Evolutionary conservation across 192 early-diverging fungal genomes (phyloP).

Genomic region (Phycomyces nitens): DNA sequence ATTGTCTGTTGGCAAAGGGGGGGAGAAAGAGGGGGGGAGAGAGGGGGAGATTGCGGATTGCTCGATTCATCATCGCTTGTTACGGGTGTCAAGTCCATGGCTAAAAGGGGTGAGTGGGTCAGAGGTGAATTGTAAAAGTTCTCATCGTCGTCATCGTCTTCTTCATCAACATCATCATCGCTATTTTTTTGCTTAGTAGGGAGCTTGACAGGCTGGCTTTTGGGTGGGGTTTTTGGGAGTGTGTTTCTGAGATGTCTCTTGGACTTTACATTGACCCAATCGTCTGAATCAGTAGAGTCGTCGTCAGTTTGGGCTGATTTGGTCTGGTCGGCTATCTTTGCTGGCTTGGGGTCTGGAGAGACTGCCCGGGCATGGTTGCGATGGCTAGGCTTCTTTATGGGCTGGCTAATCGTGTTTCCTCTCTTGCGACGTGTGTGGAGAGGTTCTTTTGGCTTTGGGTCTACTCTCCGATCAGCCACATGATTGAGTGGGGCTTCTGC

Average conservation of each 20-base stretch:
- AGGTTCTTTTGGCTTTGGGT: not conserved
- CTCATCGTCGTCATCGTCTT: not conserved
- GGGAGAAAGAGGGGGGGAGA: not conserved
- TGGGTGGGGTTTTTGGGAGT: too few relatives aligned
- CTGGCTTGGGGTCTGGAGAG: not conserved
- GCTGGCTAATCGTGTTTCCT: not conserved
- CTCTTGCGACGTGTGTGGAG: not conserved
- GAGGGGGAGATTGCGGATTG: not conserved
- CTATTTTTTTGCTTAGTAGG: not conserved
- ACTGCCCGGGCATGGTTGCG: not conserved
- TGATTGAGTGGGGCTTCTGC: not conserved
- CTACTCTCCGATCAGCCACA: conserved; percentile 1
- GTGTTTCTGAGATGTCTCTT: too few relatives aligned
- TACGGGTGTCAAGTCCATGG: conserved; percentile 9
- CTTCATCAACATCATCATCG: not conserved
- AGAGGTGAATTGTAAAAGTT: not conserved
- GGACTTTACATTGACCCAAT: too few relatives aligned
- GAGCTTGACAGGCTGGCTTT: too few relatives aligned
- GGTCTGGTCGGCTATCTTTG: not conserved
- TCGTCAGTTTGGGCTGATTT: too few relatives aligned
- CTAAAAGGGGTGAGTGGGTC: not conserved
- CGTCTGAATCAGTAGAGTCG: too few relatives aligned
- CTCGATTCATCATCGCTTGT: conserved; percentile 19
- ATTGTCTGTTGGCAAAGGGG: not conserved
- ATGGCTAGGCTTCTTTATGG: not conserved